Evolutionary conservation across 2,329 filamentous ascomycete genomes (phyloP), one percentile per base, ranked within the genome.

Genomic region (Salinomyces thailandicus): DNA sequence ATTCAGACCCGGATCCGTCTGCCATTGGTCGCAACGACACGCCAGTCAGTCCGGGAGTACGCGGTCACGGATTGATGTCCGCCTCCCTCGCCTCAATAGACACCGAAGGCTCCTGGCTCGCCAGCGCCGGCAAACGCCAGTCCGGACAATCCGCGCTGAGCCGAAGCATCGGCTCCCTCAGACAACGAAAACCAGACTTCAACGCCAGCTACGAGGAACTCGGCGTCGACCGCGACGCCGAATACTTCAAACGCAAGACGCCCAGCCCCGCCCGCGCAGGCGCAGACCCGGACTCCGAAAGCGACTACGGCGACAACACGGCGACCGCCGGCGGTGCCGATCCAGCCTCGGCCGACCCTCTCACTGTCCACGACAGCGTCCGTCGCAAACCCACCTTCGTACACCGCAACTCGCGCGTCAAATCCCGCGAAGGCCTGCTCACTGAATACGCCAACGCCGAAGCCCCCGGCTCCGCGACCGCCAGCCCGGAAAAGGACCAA

Each of bases 21-120:
- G 19, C 28, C 11, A 24, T 27, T 33, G 35, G 19, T 29, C 59
- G 63, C 30, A 64, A 59, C 18, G 65, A 68, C 32, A 67, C 64
- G 7, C 62, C 64, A 0, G 53, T 51, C 31, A 20, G 49, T 31
- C 45, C 45, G 9, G 39, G 29, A 17, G 31, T 36, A 13, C 47
- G 46, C 19, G 41, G 43, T n/a, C 44, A 47, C 20, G 45, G 39
- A 4, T 33, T 50, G 20, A 61, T 86, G 54, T 85, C 86, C 18
- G 81, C 87, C 58, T 96, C 89, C 0, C 70, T 96, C 13, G 91
- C 86, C 2, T 95, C 87, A 0, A 85, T 96, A 41, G 91, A 95
- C 54, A 95, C 87, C 0, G 91, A 98, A 63, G 91, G 75, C 4
- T 95, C 87, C 0, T 98, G 91, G 91, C 77, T 98, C 30, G 53